Evolutionary conservation across 495 filamentous ascomycete species (phyloP), one percentile per base, ranked within the genome.

Genomic region (Copromyces sp.): DNA sequence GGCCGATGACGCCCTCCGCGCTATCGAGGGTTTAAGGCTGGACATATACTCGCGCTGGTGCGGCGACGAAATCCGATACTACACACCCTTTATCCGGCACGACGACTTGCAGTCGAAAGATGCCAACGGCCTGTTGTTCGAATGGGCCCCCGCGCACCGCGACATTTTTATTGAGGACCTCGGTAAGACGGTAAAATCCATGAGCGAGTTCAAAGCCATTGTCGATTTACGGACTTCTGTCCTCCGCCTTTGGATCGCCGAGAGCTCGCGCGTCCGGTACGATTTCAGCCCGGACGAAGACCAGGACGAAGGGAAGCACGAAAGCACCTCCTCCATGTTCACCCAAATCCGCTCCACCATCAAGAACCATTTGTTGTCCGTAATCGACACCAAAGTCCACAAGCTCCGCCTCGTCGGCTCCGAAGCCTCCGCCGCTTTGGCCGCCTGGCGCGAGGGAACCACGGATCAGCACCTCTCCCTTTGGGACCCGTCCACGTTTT

Each of bases 61-160:
- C 44, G 87, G 92, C 7, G 89, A 93, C 14, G 93, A 97, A 69
- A 91, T 98, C 39, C 87, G 86, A 39, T 92, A 91, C 69, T 98
- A 96, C 80, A 96, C 90, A 0, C 96, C 95, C 0, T 97, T 93
- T 83, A 92, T 97, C 68, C 89, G 93, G 39, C 87, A 96, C 74
- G 94, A 94, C 71, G 93, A 96, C 74, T 79, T 97, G 38, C 87
- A 89, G 35, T 87, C 86, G 35, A 74, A 82, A 20, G 87, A 93
- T 72, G 90, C 90, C 0, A 84, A 87, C 38, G 87, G 90, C 68
- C 86, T 88, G 69, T 87, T 95, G 29, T 87, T 86, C 44, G 81
- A 83, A 47, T 99, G 95, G 96, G 92, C 93, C 0, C 86, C 84
- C 65, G 84, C 88, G 68, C 92, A 94, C 8, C 88, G 93, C 41